Evolutionary conservation across 345 rosid genomes (phyloP).

Genomic region (Brassica rapa): DNA sequence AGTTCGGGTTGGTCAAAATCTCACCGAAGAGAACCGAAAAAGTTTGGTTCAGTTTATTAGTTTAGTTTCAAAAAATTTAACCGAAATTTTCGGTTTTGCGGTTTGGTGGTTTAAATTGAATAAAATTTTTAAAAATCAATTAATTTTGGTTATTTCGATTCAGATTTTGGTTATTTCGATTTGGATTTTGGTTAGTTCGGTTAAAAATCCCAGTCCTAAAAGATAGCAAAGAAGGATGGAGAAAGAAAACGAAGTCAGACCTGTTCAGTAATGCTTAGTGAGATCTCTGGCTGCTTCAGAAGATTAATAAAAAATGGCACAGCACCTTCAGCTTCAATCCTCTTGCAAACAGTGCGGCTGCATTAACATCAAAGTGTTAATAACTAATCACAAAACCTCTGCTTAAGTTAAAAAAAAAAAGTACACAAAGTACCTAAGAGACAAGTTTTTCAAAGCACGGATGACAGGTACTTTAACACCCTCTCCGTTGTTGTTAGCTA

Average conservation of each 20-base stretch:
- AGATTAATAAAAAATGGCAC: slow-evolving; percentile 52
- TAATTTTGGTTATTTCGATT: no score
- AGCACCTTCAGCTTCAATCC: slow-evolving; percentile 74
- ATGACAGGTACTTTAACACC: slow-evolving; percentile 50
- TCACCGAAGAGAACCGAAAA: no score
- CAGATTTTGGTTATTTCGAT: no score
- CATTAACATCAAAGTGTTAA: slow-evolving; percentile 18
- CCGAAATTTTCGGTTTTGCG: no score
- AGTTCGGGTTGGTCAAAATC: no score
- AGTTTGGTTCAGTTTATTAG: no score
- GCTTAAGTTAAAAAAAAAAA: neutral
- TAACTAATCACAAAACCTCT: neutral
- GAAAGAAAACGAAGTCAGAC: slow-evolving; percentile 40
- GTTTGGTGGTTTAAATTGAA: no score
- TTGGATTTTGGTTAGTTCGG: no score
- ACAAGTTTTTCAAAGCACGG: slow-evolving; percentile 69
- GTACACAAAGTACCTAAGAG: slow-evolving; percentile 52
- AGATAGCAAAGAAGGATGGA: slow-evolving; percentile 4
- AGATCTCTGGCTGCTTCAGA: slow-evolving; percentile 52
- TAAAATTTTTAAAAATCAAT: no score
- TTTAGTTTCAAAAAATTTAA: no score
- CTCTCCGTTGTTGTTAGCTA: slow-evolving; percentile 56
- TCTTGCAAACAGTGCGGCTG: slow-evolving; percentile 66
- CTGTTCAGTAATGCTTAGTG: slow-evolving; percentile 59
- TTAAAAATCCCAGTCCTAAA: neutral